Base-by-base conservation (phyloP, 805 yeast genomes). In the Saccharomycopsis sp. region DNA sequence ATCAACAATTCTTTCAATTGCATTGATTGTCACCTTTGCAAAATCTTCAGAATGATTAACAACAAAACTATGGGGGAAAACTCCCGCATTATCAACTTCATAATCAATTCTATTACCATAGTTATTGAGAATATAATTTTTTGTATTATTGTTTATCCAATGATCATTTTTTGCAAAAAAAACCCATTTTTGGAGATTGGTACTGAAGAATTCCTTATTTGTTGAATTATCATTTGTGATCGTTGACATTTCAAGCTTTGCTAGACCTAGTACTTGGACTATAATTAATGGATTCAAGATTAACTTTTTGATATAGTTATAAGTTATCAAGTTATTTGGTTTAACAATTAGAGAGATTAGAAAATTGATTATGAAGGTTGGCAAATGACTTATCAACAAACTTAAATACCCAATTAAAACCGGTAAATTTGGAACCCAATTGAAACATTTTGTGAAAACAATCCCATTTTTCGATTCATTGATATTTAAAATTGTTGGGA, bases 401-500 rank as follows among this genome's bases (percentile, higher is more conserved):
- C 60, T 45, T 2, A 62, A 42, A n/a, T 55, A 50, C 1, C 67
- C 54, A 3, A 59, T 51, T n/a, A 49, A 12, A 21, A 41, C 37
- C 12, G 60, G 61, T 14, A 74, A 51, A 21, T 46, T 41, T 4
- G 51, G 46, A 18, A 59, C 51, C 17, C 42, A 43, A 35, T 31
- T 10, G 14, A 31, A n/a, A 17, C 26, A 23, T 18, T 39, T 32
- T 30, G 56, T 38, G 43, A 73, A 47, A 36, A 40, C 20, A 9
- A 40, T 14, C 17, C 78, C 76, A 39, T 63, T 62, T 21, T 50
- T 52, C 20, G 74, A 67, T 31, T 52, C 49, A 36, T 74, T 74
- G 25, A 82, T 74, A 49, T 79, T 79, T 19, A 66, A 63, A 17
- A 82, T 63, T 0, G 92, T 79, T 1, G 94, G 94, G 40, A 83